These are phyloP conservation scores for Sanghuangporus sanghuang DNA, from an alignment of 1,284 basidiomycete genomes.

Conservation along the genomic window DNA sequence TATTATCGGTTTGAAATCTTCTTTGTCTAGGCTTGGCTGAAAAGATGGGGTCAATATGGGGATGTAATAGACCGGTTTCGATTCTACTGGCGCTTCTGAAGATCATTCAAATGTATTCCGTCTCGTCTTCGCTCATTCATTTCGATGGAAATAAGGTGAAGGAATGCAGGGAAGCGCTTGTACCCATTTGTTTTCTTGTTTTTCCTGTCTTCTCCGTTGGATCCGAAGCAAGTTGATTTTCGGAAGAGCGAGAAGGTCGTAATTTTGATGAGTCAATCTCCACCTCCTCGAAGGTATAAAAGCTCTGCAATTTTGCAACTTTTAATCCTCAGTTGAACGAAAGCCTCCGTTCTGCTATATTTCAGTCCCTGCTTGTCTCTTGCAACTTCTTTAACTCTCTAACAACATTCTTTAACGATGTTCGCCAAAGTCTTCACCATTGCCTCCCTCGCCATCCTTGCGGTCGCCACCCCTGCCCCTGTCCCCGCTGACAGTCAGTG, in stretches of 20 bases:
- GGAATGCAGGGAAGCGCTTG: not conserved
- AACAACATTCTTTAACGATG: slow-evolving; percentile 4
- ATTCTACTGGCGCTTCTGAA: not conserved
- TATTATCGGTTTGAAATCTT: not conserved
- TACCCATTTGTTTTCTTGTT: not conserved
- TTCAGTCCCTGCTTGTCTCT: not conserved
- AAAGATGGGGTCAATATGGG: not conserved
- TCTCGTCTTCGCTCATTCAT: not conserved
- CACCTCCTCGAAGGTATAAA: not conserved
- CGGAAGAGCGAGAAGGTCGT: not conserved
- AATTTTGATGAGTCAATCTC: not conserved
- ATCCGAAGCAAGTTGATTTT: not conserved
- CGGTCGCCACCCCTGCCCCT: slow-evolving; percentile 12
- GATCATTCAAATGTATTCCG: not conserved
- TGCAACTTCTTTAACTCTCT: not conserved
- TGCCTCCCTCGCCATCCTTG: slow-evolving; percentile 18
- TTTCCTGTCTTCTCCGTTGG: not conserved
- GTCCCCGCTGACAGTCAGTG: not conserved
- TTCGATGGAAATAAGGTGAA: not conserved
- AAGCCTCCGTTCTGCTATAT: not conserved
- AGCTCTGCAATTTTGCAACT: not conserved
- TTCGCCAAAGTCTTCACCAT: slow-evolving; percentile 15
- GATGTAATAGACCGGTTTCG: not conserved
- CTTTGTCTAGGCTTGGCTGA: not conserved
- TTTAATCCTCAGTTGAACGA: not conserved